Evolutionary conservation across 2,329 filamentous ascomycete species (phyloP).

Genomic region (Xylariaceae sp.): DNA sequence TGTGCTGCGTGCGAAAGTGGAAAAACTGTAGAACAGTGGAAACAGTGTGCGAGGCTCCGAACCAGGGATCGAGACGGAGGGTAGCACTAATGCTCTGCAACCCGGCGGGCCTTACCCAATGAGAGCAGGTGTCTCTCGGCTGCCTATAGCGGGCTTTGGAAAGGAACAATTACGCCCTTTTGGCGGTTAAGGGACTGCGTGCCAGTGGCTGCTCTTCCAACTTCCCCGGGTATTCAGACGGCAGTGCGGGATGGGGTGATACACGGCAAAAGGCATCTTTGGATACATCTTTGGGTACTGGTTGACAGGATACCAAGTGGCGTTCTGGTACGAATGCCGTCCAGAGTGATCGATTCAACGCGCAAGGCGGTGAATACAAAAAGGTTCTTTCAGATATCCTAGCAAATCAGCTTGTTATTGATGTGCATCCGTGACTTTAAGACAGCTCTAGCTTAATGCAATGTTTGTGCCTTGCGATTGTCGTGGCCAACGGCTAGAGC

Average conservation of each 20-base stretch:
- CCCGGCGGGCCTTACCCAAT: constrained; percentile 17
- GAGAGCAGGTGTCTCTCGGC: constrained; percentile 5
- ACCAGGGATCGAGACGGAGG: constrained; percentile 22
- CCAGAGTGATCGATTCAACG: too few relatives aligned
- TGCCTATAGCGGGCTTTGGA: constrained; percentile 3
- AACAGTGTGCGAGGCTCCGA: constrained; percentile 32
- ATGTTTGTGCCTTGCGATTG: neutral
- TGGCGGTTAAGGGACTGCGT: too few relatives aligned
- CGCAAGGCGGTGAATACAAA: constrained; percentile 4
- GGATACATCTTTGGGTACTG: constrained; percentile 9
- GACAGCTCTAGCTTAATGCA: neutral
- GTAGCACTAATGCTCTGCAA: constrained; percentile 27
- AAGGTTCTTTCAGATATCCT: neutral
- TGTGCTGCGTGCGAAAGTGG: constrained; percentile 30
- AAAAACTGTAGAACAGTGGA: constrained; percentile 33
- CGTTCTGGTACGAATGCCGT: constrained; percentile 1
- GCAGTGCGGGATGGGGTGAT: constrained; percentile 21
- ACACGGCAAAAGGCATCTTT: constrained; percentile 1
- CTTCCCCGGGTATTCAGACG: neutral
- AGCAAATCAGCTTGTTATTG: neutral
- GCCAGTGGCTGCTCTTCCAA: too few relatives aligned
- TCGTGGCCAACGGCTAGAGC: constrained; percentile 5
- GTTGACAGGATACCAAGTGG: neutral
- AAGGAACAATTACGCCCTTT: neutral
- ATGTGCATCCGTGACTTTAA: neutral